Evolutionary conservation across 805 yeast species (phyloP), one percentile per base, ranked within the genome.

Genomic region (Nakazawaea sp.): DNA sequence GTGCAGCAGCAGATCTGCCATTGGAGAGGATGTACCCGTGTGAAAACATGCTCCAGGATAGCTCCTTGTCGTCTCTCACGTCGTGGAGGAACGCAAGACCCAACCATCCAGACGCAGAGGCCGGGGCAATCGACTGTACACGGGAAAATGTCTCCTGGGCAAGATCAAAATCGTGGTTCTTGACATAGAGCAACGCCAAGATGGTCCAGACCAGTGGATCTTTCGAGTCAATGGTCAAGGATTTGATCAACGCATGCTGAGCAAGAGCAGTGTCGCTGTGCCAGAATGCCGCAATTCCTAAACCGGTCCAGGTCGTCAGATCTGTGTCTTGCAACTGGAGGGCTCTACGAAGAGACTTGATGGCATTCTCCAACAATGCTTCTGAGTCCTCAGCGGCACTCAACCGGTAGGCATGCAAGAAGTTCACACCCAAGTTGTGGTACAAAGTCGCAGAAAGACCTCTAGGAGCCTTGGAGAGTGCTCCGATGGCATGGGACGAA

Each of bases 161-260:
- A 28, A 92, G 69, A 25, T 71, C 80, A 6, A 65, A 47, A 53
- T 90, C 97, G 3, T 78, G 78, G 39, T 70, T 66, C 21, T 72
- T 66, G 41, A 90, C 59, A 46, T 84, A 89, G 25, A 92, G 62
- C 5, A 83, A 71, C 0, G 95, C 96, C 41, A 92, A 61, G 47
- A 86, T 85, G 12, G 79, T 70, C 96, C 97, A 92, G 4, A 79
- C 70, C 13, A 61, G 61, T 3, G 81, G 72, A 39, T 83, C 84
- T 36, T 75, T 73, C 5, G 83, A 73, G 33, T 84, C 80, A 27
- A 88, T 58, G 0, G 84, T 68, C 2, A 79, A 60, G 1, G 97
- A 89, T 44, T 85, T 81, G 48, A 92, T 83, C 49, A 84, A 86
- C 55, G 96, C 87, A 59, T 92, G 99, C 58, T 92, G 99, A 0